A percentile compares a stretch with the other conserved stretches of the same genome.
These are phyloP conservation scores for Boletus sensibilis DNA, from an alignment of 768 basidiomycete species.

Conservation along the genomic window DNA sequence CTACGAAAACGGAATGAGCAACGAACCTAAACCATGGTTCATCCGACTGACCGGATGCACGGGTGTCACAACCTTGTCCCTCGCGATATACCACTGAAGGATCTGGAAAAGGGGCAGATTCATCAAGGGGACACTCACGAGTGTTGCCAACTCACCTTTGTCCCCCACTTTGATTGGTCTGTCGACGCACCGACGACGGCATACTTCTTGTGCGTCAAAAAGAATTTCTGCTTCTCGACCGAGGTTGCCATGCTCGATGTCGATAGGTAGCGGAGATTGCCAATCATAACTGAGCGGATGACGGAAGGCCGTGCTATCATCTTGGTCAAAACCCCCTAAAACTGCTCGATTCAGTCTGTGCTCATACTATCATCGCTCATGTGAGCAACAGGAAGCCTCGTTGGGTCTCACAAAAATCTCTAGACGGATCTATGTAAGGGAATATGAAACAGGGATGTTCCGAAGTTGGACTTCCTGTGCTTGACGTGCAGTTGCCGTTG, in stretches of 20 bases:
- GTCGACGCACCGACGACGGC: constrained; percentile 86
- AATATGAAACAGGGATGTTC: background rate
- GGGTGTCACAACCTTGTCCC: constrained; percentile 61
- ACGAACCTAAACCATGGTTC: background rate
- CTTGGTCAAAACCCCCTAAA: background rate
- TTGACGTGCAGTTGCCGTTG: background rate
- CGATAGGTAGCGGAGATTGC: constrained; percentile 7
- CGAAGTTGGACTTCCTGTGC: background rate
- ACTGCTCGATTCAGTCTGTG: background rate
- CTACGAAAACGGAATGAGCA: constrained; percentile 35
- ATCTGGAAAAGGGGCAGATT: constrained; percentile 44
- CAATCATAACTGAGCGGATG: constrained; percentile 1
- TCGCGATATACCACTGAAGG: constrained; percentile 71
- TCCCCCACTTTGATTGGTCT: constrained; percentile 75
- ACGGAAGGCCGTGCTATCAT: constrained; percentile 6
- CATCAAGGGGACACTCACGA: background rate
- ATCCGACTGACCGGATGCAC: constrained; percentile 62
- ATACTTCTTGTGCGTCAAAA: constrained; percentile 61
- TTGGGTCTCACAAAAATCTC: background rate
- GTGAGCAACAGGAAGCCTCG: background rate
- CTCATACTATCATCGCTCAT: background rate
- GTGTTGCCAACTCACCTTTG: constrained; percentile 47
- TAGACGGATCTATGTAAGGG: background rate
- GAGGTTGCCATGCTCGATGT: constrained; percentile 27
- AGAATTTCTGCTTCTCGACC: constrained; percentile 48